A percentile compares a stretch with the other conserved stretches of the same genome.
phyloP scores from a whole-genome alignment of 2,329 filamentous ascomycete species.

The Colletotrichum sidae region DNA sequence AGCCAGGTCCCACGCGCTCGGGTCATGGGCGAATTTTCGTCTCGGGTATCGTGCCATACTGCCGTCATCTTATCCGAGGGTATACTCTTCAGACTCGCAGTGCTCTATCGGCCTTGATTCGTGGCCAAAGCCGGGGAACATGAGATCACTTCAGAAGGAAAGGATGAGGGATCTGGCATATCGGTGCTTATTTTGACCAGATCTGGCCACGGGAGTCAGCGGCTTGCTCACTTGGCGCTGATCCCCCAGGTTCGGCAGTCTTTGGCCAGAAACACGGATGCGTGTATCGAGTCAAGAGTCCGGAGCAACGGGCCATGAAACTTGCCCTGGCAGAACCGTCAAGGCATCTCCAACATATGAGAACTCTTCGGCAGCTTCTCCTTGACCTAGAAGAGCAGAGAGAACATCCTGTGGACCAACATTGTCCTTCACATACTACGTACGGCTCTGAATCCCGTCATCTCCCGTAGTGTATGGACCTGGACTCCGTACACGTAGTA shows the following conservation, averaged over 20 bases:
- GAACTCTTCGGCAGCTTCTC: conserved; percentile 22
- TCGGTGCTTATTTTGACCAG: conserved; percentile 14
- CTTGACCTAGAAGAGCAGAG: background rate
- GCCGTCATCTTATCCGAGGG: background rate
- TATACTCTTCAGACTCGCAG: background rate
- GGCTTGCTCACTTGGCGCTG: background rate
- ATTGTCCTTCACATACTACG: too few relatives aligned
- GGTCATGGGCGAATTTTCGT: conserved; percentile 13
- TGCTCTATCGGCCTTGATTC: too few relatives aligned
- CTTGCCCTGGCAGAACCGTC: background rate
- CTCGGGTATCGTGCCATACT: background rate
- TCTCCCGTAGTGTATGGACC: background rate
- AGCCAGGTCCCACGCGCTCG: conserved; percentile 27
- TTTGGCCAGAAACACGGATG: conserved; percentile 4
- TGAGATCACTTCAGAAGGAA: background rate
- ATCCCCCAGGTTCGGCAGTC: conserved; percentile 1
- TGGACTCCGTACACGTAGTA: too few relatives aligned
- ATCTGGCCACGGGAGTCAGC: background rate
- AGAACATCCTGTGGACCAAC: background rate
- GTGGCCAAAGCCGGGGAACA: too few relatives aligned
- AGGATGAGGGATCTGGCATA: background rate
- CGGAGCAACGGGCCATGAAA: too few relatives aligned
- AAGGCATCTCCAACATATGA: conserved; percentile 9
- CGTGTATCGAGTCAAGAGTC: background rate
- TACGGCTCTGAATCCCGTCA: too few relatives aligned